Base-by-base conservation (phyloP, 805 yeast genomes). In the Priceomyces carsonii region DNA sequence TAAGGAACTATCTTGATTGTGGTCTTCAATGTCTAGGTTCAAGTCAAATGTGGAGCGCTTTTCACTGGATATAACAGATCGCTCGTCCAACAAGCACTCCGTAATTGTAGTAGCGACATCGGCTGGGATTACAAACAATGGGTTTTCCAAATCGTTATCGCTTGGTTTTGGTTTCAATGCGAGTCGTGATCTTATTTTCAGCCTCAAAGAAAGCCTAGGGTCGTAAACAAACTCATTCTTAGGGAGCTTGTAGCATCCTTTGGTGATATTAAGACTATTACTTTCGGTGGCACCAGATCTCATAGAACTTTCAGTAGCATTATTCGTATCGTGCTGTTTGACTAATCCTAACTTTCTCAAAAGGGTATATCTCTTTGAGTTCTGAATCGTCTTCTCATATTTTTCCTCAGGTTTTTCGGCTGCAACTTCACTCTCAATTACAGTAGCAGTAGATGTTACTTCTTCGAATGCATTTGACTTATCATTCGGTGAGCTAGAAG, bases 71-170 rank as follows among this genome's bases (percentile, higher is more conserved):
- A 12, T 18, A 9, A 23, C 16, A 4, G 34, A 16, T 23, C 38
- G 22, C 5, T 35, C 24, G 15, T 35, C 33, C 18, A 29, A 19
- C 17, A 35, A 15, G 13, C 38, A 35, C 16, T 35, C 38, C 8
- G 38, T 29, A 14, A 35, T 35, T 13, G 34, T 29, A 8, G 38
- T 25, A 6, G 26, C 30, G 8, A 35, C 22, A 5, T 29, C 38
- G 6, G 33, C 14, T 4, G 38, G 38, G 14, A 35, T 29, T 10
- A 10, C 14, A 12, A 21, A 18, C 12, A 20, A 19, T 16, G 14
- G 4, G 17, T 25, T 19, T 24, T 24, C 33, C 3, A 31, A 15
- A 14, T 18, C 29, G 5, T 19, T 17, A 7, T 24, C 26, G 12
- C 22, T 12, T 25, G 32, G 27, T 10, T 26, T 22, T 10, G 38